Percentiles rank a stretch among this genome's conserved stretches.
phyloP scores from a whole-genome alignment of 2,329 filamentous ascomycete genomes.

The Davidsoniella australis region DNA sequence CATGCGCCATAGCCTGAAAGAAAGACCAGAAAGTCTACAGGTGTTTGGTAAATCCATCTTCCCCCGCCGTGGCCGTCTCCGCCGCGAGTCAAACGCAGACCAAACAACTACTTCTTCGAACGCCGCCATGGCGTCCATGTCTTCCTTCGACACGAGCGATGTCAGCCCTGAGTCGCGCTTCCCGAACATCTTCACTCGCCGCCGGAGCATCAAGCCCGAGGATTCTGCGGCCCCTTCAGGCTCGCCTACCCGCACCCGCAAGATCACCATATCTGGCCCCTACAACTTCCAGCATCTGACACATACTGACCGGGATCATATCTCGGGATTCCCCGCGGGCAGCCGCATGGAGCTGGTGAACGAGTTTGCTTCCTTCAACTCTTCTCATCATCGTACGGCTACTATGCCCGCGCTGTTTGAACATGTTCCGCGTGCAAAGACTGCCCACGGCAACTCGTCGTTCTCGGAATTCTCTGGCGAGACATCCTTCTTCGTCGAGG shows the following conservation, averaged over 20 bases:
- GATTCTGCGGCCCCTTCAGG: background rate
- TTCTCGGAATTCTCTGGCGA: conserved; percentile 13
- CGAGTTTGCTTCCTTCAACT: conserved; percentile 20
- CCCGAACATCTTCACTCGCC: conserved; percentile 33
- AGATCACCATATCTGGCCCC: conserved; percentile 41
- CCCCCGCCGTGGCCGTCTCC: conserved; percentile 31
- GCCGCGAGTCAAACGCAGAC: conserved; percentile 26
- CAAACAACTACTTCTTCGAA: too few relatives aligned
- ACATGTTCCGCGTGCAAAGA: conserved; percentile 14
- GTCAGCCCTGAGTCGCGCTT: conserved; percentile 15
- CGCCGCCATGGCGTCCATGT: conserved; percentile 15
- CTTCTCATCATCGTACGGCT: conserved; percentile 5
- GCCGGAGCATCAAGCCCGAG: conserved; percentile 16
- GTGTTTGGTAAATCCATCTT: conserved; percentile 44
- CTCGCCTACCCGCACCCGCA: conserved; percentile 13
- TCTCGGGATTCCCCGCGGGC: conserved; percentile 24
- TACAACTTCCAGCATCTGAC: conserved; percentile 52
- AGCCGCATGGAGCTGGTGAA: conserved; percentile 26
- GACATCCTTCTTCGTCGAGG: conserved; percentile 10
- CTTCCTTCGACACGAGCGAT: background rate
- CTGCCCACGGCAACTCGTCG: conserved; percentile 11
- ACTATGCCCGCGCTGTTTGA: conserved; percentile 8
- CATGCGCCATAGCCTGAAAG: conserved; percentile 27
- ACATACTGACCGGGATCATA: conserved; percentile 35
- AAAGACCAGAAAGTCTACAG: conserved; percentile 42